Conservation (phyloP, 192 early-diverging fungal genomes). For the Coemansia sp. region DNA sequence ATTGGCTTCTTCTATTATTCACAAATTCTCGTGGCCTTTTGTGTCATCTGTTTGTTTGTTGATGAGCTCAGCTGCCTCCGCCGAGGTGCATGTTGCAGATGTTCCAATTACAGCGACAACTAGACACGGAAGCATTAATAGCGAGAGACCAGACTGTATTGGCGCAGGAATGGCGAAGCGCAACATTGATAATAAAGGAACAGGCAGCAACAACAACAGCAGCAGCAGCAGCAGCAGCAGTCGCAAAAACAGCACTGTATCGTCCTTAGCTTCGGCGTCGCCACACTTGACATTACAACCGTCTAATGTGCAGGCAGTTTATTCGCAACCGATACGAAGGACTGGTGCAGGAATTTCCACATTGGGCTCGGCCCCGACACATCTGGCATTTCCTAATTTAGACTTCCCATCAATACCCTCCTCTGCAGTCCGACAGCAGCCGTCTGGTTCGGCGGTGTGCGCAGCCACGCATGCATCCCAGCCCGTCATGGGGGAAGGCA, state of each 20-base stretch:
- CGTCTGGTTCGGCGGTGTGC: not conserved
- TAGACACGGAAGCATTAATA: conserved; percentile 18
- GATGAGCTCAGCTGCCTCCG: conserved; percentile 44
- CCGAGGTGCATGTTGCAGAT: conserved; percentile 43
- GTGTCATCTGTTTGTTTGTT: conserved; percentile 13
- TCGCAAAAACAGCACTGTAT: conserved; percentile 10
- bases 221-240: conserved; percentile 5
- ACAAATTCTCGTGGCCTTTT: not conserved
- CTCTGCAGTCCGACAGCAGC: conserved; percentile 6
- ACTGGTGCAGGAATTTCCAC: not conserved
- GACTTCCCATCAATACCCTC: conserved; percentile 19
- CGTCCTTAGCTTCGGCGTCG: conserved; percentile 10
- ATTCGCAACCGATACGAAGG: conserved; percentile 6
- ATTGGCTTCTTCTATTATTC: conserved; percentile 4
- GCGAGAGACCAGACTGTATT: conserved; percentile 12
- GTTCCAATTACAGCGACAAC: conserved; percentile 20
- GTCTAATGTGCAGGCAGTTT: conserved; percentile 1
- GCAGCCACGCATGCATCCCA: not conserved
- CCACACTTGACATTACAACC: conserved; percentile 6
- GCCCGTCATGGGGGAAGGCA: conserved; percentile 1
- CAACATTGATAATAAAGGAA: not conserved
- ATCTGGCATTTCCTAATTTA: conserved; percentile 21
- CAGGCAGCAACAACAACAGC: too few species aligned
- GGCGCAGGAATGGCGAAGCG: conserved; percentile 10
- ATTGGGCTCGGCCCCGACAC: not conserved